Evolutionary conservation across 2,329 filamentous ascomycete species (phyloP).

Genomic region (Botrytis pseudocinerea): DNA sequence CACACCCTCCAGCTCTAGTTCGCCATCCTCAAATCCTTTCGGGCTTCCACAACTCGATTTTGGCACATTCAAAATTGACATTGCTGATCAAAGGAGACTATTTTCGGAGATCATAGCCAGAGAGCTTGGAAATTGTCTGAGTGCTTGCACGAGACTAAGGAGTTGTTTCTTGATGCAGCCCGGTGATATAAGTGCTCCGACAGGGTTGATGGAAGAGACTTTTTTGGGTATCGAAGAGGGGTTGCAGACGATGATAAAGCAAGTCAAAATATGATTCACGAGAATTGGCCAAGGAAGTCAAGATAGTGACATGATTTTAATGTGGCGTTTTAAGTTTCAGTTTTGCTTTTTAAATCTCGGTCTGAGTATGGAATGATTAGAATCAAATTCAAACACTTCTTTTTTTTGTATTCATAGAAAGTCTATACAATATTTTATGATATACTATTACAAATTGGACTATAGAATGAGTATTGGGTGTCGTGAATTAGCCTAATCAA

Average conservation of each 20-base stretch:
- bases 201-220: background rate
- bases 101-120: constrained; percentile 3
- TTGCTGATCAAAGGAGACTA: constrained; percentile 3
- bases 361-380: too few relatives aligned
- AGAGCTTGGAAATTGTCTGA: constrained; percentile 1
- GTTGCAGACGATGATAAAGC: constrained; percentile 5
- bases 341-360: too few relatives aligned
- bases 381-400: too few relatives aligned
- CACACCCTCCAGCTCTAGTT: background rate
- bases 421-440: too few relatives aligned
- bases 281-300: background rate
- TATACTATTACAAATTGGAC: too few relatives aligned
- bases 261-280: background rate
- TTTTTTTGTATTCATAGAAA: too few relatives aligned
- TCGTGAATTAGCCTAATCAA: too few relatives aligned
- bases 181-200: background rate
- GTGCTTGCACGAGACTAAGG: background rate
- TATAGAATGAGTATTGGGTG: too few relatives aligned
- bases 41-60: constrained; percentile 9
- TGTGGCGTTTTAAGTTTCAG: too few relatives aligned
- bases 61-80: constrained; percentile 13
- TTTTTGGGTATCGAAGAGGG: constrained; percentile 11
- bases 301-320: background rate
- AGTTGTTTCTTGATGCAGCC: constrained; percentile 12
- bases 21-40: background rate